Evolutionary conservation across 129 eudicot species (phyloP).

Genomic region (Flaveria robusta): DNA sequence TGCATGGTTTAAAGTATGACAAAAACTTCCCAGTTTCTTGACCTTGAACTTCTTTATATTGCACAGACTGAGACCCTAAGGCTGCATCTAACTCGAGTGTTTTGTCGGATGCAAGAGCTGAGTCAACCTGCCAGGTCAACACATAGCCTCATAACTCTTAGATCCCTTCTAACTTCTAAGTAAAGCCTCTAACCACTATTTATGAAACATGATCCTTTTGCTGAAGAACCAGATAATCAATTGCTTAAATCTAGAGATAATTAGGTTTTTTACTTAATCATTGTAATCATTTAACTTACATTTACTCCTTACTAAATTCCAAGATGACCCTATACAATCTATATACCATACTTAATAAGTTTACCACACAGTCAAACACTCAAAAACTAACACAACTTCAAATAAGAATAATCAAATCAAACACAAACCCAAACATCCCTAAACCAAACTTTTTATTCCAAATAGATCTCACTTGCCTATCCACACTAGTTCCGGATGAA

Average conservation of each 20-base stretch:
- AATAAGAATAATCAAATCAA: background rate
- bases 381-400: background rate
- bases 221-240: too few species aligned
- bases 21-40: conserved; percentile 88
- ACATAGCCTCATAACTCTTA: background rate
- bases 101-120: conserved; percentile 63
- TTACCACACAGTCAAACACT: too few species aligned
- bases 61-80: conserved; percentile 79
- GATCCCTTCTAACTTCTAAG: background rate
- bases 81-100: conserved; percentile 75
- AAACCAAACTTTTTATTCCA: background rate
- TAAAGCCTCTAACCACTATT: conserved; percentile 13
- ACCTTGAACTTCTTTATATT: conserved; percentile 87
- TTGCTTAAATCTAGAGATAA: too few species aligned
- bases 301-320: background rate
- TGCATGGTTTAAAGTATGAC: conserved; percentile 87
- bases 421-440: conserved; percentile 1
- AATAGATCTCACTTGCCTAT: conserved; percentile 3
- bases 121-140: conserved; percentile 43
- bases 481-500: background rate
- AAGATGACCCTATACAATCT: too few species aligned
- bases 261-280: too few species aligned
- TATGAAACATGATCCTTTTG: background rate
- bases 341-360: too few species aligned
- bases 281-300: background rate